phyloP scores from a whole-genome alignment of 139 green algal species.

The Choricystis sp. region DNA sequence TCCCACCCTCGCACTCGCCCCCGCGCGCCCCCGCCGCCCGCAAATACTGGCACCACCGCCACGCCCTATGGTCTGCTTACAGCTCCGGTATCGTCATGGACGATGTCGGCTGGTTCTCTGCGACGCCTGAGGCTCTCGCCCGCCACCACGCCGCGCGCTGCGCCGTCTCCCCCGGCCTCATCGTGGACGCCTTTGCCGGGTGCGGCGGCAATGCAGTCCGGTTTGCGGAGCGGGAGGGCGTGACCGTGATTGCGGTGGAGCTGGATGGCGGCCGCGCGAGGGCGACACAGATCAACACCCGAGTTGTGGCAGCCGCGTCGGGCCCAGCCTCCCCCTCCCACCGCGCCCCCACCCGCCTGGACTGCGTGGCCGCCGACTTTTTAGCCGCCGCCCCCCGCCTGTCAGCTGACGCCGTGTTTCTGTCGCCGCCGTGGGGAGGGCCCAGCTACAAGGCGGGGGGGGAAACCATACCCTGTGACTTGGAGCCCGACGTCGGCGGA shows the following conservation, averaged over 20 bases:
- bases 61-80: neutral
- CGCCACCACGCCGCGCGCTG: neutral
- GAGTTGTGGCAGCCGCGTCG: neutral
- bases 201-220: neutral
- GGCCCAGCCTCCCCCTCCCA: no score
- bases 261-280: neutral
- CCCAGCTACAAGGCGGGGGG: conserved; percentile 10
- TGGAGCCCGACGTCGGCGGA: neutral
- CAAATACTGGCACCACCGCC: neutral
- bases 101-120: conserved; percentile 19
- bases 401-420: conserved; percentile 22
- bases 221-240: neutral
- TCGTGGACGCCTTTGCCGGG: neutral
- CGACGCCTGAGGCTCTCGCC: conserved; percentile 15
- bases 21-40: no score
- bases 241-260: neutral
- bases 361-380: neutral
- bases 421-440: conserved; percentile 33
- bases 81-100: conserved; percentile 13
- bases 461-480: no score
- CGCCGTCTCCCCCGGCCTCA: neutral
- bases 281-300: neutral
- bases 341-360: neutral
- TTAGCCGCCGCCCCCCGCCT: neutral
- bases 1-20: neutral